Conservation (phyloP, 148 eudicot genomes). For the Spergularia bocconei region DNA sequence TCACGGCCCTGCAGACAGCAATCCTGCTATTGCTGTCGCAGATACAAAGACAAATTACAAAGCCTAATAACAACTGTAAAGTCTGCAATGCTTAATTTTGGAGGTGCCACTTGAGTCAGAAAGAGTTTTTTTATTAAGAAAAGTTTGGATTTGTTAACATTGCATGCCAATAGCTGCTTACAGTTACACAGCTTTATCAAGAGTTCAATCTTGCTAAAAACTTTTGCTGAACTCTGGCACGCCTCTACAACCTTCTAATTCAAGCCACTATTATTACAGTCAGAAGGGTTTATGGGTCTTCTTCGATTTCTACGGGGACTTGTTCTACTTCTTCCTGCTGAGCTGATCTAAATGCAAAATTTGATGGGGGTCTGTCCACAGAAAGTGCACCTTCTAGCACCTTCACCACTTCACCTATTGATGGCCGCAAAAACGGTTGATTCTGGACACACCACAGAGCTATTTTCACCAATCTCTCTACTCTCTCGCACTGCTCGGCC, state of each 20-base stretch:
- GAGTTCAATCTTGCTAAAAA: conserved; percentile 5
- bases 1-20: too few species aligned
- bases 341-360: conserved; percentile 24
- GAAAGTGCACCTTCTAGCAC: conserved; percentile 67
- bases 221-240: conserved; percentile 10
- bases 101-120: too few species aligned
- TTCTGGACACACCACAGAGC: conserved; percentile 67
- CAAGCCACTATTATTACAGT: neutral
- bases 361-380: conserved; percentile 56
- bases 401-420: conserved; percentile 59
- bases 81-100: too few species aligned
- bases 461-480: conserved; percentile 47
- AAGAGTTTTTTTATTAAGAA: neutral
- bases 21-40: too few species aligned
- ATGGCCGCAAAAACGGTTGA: conserved; percentile 55
- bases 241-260: neutral
- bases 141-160: conserved; percentile 14
- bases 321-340: conserved; percentile 7
- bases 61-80: too few species aligned
- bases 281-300: conserved; percentile 13
- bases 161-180: neutral
- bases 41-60: too few species aligned
- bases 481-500: conserved; percentile 32
- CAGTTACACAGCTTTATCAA: conserved; percentile 10
- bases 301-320: conserved; percentile 24